Conservation (phyloP, 257 asterid genomes). For the Haberlea rhodopensis region DNA sequence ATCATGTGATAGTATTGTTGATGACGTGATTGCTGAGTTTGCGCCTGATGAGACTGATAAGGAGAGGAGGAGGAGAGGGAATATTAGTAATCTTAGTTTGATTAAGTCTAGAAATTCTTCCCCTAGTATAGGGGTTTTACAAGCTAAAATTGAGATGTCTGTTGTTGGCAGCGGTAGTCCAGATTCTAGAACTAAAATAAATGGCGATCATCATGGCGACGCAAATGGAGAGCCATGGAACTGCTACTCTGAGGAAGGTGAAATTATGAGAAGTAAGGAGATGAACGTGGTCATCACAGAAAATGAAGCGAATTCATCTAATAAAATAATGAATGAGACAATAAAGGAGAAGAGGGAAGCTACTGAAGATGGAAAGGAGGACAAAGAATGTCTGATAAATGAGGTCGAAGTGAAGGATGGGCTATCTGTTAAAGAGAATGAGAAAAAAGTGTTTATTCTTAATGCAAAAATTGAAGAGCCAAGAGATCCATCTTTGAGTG, state of each 20-base stretch:
- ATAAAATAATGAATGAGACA: slow-evolving; percentile 26
- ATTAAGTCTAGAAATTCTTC: slow-evolving; percentile 27
- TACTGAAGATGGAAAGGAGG: slow-evolving; percentile 22
- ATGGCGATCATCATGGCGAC: slow-evolving; percentile 25
- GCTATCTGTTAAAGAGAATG: slow-evolving; percentile 30
- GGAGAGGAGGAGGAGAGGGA: slow-evolving; percentile 61
- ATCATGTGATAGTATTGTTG: slow-evolving; percentile 76
- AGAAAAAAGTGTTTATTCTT: slow-evolving; percentile 52
- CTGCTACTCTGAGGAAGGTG: slow-evolving; percentile 24
- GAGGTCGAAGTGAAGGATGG: slow-evolving; percentile 38
- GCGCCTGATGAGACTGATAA: slow-evolving; percentile 88
- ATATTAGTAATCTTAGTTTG: slow-evolving; percentile 25
- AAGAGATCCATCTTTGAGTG: slow-evolving; percentile 65
- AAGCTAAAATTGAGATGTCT: slow-evolving; percentile 48
- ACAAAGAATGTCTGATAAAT: slow-evolving; percentile 27
- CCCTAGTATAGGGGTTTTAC: slow-evolving; percentile 20
- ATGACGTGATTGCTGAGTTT: slow-evolving; percentile 87
- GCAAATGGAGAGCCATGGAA: slow-evolving; percentile 28
- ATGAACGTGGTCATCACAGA: slow-evolving; percentile 20
- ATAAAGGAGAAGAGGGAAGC: slow-evolving; percentile 26
- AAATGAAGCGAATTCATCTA: slow-evolving; percentile 17
- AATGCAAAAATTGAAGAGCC: slow-evolving; percentile 69
- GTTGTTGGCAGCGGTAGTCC: slow-evolving; percentile 29
- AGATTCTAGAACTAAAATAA: slow-evolving; percentile 29
- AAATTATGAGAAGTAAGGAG: slow-evolving; percentile 22